These are phyloP conservation scores for Termitomyces eurrhizus DNA, from an alignment of 768 basidiomycete species.

Conservation along the genomic window DNA sequence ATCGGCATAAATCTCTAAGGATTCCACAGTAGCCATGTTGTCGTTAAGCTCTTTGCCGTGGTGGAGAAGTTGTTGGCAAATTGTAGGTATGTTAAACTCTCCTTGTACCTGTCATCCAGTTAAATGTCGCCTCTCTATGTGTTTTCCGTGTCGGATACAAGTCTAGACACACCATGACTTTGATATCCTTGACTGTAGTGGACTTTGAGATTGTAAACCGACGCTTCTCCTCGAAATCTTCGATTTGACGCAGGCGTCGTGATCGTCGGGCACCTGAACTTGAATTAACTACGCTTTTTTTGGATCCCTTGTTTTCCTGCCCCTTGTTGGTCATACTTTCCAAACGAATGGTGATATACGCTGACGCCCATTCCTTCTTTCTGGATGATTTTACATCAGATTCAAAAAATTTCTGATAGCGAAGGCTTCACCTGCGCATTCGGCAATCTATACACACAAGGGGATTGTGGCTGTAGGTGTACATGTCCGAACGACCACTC, in stretches of 20 bases:
- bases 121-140: background rate
- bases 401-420: background rate
- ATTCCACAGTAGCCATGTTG: conserved; percentile 52
- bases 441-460: conserved; percentile 62
- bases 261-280: conserved; percentile 58
- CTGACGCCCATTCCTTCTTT: conserved; percentile 51
- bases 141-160: background rate
- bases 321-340: conserved; percentile 17
- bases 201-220: conserved; percentile 55
- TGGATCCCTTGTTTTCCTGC: conserved; percentile 9
- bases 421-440: conserved; percentile 41
- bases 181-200: conserved; percentile 77
- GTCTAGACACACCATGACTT: conserved; percentile 51
- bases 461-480: conserved; percentile 41
- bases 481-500: conserved; percentile 23
- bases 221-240: conserved; percentile 45
- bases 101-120: conserved; percentile 49
- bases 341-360: conserved; percentile 60
- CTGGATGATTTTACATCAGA: conserved; percentile 24
- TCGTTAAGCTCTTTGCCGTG: conserved; percentile 61
- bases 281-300: conserved; percentile 23
- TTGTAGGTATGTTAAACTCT: conserved; percentile 63
- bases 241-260: conserved; percentile 59
- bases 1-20: conserved; percentile 48
- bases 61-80: conserved; percentile 70